phyloP scores from a whole-genome alignment of 1,284 basidiomycete genomes.

The Ustanciosporium gigantosporum region DNA sequence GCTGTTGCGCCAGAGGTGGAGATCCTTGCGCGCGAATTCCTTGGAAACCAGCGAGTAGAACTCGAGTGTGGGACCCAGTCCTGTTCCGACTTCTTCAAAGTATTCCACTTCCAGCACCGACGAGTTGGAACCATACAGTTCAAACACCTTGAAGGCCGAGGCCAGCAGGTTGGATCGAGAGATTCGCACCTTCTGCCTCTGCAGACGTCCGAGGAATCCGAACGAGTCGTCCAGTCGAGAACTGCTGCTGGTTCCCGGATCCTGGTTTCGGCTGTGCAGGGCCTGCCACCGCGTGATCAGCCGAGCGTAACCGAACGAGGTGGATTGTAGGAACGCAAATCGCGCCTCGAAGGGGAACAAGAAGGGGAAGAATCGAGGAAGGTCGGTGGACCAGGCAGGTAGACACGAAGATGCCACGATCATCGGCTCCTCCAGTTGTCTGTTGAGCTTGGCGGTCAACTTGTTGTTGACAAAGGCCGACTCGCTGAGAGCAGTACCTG shows the following conservation, averaged over 20 bases:
- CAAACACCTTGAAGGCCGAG: constrained; percentile 96
- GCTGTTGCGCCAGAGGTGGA: constrained; percentile 88
- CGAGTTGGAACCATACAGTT: constrained; percentile 85
- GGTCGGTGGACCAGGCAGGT: constrained; percentile 92
- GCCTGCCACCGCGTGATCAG: constrained; percentile 87
- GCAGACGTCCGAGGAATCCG: constrained; percentile 84
- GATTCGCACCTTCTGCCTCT: constrained; percentile 95
- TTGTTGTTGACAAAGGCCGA: constrained; percentile 96
- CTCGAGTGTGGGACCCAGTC: constrained; percentile 95
- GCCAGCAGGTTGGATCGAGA: constrained; percentile 91
- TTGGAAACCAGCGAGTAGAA: constrained; percentile 93
- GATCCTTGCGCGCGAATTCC: constrained; percentile 83
- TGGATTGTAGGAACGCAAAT: constrained; percentile 94
- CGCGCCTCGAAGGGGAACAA: constrained; percentile 96
- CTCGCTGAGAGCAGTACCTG: constrained; percentile 67
- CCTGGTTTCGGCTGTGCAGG: constrained; percentile 67
- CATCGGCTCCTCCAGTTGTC: constrained; percentile 97
- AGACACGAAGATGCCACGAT: constrained; percentile 95
- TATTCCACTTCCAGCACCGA: constrained; percentile 96
- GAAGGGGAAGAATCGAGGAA: constrained; percentile 94
- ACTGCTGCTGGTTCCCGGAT: constrained; percentile 23
- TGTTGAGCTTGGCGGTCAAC: constrained; percentile 93
- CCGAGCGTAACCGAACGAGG: constrained; percentile 93
- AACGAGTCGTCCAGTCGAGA: constrained; percentile 74
- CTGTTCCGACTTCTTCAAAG: constrained; percentile 98